Evolutionary conservation across 768 basidiomycete species (phyloP), one percentile per base, ranked within the genome.

Genomic region (Tylopilus balloui): DNA sequence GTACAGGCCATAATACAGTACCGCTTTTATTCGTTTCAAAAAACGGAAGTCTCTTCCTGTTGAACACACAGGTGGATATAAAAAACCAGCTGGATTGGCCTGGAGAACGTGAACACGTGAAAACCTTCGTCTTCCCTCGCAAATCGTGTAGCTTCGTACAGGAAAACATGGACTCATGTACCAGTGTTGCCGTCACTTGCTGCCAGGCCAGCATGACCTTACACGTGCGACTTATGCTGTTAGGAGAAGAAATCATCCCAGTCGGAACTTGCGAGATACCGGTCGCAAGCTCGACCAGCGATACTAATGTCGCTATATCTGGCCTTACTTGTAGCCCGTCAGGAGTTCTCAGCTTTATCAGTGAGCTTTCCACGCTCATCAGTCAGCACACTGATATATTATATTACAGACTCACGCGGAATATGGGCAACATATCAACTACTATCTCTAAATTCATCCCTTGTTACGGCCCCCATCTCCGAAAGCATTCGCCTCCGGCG

Each of bases 321-420:
- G 50, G 57, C 25, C 23, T 66, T 13, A 60, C 61, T 36, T 67
- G 63, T 44, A 81, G 78, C 52, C 32, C 66, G 0, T 72, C 74
- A 6, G 82, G 81, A 17, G 66, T 69, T 55, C 49, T 83, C 37
- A 78, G 71, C 51, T 58, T 80, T 27, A 59, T 83, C n/a, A 63
- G 81, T 81, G 58, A 34, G 77, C 66, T 14, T 28, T 36, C 15
- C 31, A n/a, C 28, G 2, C 12, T 28, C 11, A 4, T 34, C 24
- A 15, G 3, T 20, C 34, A 21, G 14, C 23, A 31, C 37, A 1
- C 20, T 34, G 13, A 3, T 48, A 41, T 37, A 54, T 46, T 37
- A 15, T 36, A 20, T 21, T 49, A 32, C 60, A 83, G 79, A 68
- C 60, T 64, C 59, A 34, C 66, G 73, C 20, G 79, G 78, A 25